Conservation (phyloP, 2,329 filamentous ascomycete species). For the Xylariaceae sp. region DNA sequence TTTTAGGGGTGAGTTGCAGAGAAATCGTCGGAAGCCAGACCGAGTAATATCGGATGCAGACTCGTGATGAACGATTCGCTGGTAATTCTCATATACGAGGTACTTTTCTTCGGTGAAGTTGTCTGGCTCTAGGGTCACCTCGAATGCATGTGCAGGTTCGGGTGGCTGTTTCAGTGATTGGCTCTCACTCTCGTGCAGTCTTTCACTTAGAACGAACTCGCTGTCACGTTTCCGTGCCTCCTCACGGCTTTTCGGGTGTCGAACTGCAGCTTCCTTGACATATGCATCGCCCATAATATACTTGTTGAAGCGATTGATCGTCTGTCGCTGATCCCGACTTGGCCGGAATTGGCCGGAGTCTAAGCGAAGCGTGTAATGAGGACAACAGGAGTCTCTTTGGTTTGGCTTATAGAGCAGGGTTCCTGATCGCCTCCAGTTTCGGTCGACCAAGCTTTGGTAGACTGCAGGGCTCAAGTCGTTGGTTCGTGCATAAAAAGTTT, state of each 20-base stretch:
- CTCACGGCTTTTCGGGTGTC: constrained; percentile 66
- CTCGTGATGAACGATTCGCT: constrained; percentile 70
- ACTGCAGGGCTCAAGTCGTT: constrained; percentile 60
- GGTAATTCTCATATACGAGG: constrained; percentile 70
- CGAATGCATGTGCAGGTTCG: constrained; percentile 64
- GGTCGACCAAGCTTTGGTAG: constrained; percentile 71
- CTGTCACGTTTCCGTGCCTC: constrained; percentile 62
- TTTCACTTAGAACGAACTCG: constrained; percentile 63
- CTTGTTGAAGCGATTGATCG: constrained; percentile 73
- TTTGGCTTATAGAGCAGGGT: constrained; percentile 75
- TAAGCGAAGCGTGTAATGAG: constrained; percentile 81
- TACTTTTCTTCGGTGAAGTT: constrained; percentile 76
- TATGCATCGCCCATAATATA: constrained; percentile 69
- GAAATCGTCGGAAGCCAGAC: constrained; percentile 65
- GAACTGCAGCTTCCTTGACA: constrained; percentile 58
- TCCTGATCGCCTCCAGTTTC: constrained; percentile 74
- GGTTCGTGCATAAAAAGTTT: constrained; percentile 68
- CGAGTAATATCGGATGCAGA: constrained; percentile 55
- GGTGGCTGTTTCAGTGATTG: constrained; percentile 54
- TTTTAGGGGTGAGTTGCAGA: constrained; percentile 68
- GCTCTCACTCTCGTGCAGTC: constrained; percentile 68
- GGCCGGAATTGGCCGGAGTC: constrained; percentile 64
- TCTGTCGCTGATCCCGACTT: constrained; percentile 70
- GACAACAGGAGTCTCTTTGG: constrained; percentile 79
- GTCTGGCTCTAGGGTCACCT: constrained; percentile 68